phyloP scores from a whole-genome alignment of 495 filamentous ascomycete genomes.

The Aspergillus cristatus region DNA sequence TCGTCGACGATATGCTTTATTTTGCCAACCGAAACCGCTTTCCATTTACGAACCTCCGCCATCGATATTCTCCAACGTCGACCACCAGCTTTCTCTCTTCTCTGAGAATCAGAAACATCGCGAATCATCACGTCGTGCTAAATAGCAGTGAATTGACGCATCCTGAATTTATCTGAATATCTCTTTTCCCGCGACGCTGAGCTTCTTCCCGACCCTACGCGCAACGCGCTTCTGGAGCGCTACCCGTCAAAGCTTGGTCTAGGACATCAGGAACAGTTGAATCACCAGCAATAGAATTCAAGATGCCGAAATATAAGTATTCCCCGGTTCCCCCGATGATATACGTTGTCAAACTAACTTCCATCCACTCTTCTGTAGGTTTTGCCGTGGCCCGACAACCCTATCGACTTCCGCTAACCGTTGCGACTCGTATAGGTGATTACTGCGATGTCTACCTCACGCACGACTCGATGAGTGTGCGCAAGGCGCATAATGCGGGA shows the following conservation, averaged over 20 bases:
- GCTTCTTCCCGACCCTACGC: neutral
- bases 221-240: constrained; percentile 8
- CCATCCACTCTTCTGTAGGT: constrained; percentile 60
- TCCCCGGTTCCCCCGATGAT: neutral
- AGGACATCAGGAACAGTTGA: constrained; percentile 10
- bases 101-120: neutral
- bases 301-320: constrained; percentile 77
- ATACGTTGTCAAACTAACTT: constrained; percentile 36
- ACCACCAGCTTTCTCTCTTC: neutral
- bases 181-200: neutral
- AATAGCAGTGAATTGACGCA: neutral
- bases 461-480: constrained; percentile 98
- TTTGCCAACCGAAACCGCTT: constrained; percentile 14
- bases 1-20: constrained; percentile 1
- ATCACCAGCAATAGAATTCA: constrained; percentile 21
- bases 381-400: neutral
- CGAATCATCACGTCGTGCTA: neutral
- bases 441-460: constrained; percentile 99
- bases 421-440: constrained; percentile 66
- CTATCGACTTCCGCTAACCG: constrained; percentile 5
- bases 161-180: neutral
- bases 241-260: constrained; percentile 15
- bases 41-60: constrained; percentile 5
- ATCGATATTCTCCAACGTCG: constrained; percentile 4
- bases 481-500: constrained; percentile 95